Evolutionary conservation across 1,284 basidiomycete species (phyloP), one percentile per base, ranked within the genome.

Genomic region (Trametes sp.): DNA sequence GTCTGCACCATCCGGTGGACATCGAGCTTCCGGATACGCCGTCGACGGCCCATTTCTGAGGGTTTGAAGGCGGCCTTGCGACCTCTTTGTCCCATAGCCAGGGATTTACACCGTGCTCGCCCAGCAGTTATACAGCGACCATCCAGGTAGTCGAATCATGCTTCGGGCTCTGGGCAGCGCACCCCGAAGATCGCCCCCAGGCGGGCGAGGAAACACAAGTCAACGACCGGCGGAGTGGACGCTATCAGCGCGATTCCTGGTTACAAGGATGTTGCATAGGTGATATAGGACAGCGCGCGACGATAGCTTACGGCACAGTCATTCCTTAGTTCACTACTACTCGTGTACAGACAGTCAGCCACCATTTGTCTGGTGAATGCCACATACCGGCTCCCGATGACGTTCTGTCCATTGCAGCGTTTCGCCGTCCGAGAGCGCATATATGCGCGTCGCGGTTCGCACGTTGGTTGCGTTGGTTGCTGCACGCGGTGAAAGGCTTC

Each of bases 21-120:
- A 42, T 60, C 21, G 59, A 54, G 38, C 45, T 54, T 1, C 36
- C 35, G 23, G 59, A 54, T 14, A 60, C 53, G 29, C 45, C 50
- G n/a, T 42, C 21, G 21, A 58, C 23, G 13, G 29, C 16, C 19
- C 19, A 2, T 7, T 11, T 13, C 16, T 6, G 38, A 41, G 38
- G 4, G 16, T 41, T 4, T 4, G n/a, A n/a, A n/a, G n/a, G n/a
- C n/a, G n/a, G n/a, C n/a, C n/a, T n/a, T n/a, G n/a, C n/a, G n/a
- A n/a, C n/a, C n/a, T n/a, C n/a, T n/a, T n/a, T n/a, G n/a, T n/a
- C n/a, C n/a, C n/a, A n/a, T n/a, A n/a, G n/a, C n/a, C n/a, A n/a
- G n/a, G n/a, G n/a, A n/a, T n/a, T n/a, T n/a, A n/a, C n/a, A n/a
- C n/a, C n/a, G n/a, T n/a, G n/a, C n/a, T n/a, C n/a, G n/a, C n/a